Evolutionary conservation across 768 basidiomycete genomes (phyloP).

Genomic region (Naematelia aurantialba): DNA sequence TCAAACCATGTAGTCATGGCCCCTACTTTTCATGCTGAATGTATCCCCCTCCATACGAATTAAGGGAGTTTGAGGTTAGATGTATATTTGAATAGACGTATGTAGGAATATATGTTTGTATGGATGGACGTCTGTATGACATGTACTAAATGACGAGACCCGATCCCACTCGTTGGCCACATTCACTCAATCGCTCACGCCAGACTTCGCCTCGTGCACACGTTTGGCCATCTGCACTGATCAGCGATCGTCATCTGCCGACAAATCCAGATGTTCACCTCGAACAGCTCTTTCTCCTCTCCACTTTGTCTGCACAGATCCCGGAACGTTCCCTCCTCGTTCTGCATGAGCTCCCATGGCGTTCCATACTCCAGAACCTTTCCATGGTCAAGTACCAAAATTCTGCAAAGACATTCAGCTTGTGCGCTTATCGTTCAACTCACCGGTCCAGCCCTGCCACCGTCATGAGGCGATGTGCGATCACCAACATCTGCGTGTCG

Average conservation of each 20-base stretch:
- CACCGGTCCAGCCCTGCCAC: conserved; percentile 61
- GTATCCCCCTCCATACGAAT: no score
- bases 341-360: conserved; percentile 49
- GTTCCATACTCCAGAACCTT: conserved; percentile 47
- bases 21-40: no score
- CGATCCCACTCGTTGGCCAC: no score
- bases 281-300: conserved; percentile 42
- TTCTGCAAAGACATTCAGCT: conserved; percentile 29
- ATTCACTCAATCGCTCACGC: not conserved
- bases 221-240: not conserved
- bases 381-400: conserved; percentile 58
- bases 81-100: no score
- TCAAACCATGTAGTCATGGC: no score
- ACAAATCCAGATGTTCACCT: conserved; percentile 6
- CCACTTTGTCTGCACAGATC: conserved; percentile 55
- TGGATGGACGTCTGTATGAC: not conserved
- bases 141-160: no score
- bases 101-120: not conserved
- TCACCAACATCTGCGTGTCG: conserved; percentile 58
- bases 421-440: conserved; percentile 11
- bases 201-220: not conserved
- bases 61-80: no score
- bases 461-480: conserved; percentile 58
- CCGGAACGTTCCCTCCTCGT: conserved; percentile 62
- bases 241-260: not conserved